Percentiles rank a stretch among this genome's conserved stretches.
Evolutionary conservation across 495 filamentous ascomycete genomes (phyloP).

Genomic region (Tuber indicum): DNA sequence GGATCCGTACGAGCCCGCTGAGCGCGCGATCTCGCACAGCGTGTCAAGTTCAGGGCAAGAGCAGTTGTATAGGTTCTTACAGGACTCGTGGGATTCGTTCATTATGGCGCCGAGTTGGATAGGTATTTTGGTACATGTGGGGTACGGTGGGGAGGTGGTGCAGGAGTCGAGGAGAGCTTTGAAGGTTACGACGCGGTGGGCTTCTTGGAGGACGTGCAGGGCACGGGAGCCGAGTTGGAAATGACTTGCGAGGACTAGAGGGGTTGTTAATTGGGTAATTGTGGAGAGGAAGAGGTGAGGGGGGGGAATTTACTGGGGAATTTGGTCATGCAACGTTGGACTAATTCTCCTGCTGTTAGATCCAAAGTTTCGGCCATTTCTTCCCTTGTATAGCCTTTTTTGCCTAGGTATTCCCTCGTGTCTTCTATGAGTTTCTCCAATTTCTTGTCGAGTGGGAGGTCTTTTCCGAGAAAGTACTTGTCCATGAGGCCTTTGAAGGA

Average conservation of each 20-base stretch:
- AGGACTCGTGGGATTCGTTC: conserved; percentile 83
- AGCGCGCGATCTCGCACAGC: conserved; percentile 70
- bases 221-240: conserved; percentile 85
- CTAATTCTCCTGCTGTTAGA: conserved; percentile 62
- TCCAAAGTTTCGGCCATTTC: conserved; percentile 71
- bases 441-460: conserved; percentile 47
- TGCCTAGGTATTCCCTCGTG: conserved; percentile 56
- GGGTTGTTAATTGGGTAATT: neutral
- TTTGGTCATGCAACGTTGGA: conserved; percentile 65
- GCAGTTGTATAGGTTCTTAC: conserved; percentile 79
- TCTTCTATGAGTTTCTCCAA: conserved; percentile 62
- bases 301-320: conserved; percentile 52
- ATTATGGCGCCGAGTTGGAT: conserved; percentile 70
- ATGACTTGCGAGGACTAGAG: conserved; percentile 64
- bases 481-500: conserved; percentile 82
- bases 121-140: conserved; percentile 56
- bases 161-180: conserved; percentile 55
- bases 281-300: neutral
- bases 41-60: conserved; percentile 83
- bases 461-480: conserved; percentile 61
- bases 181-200: conserved; percentile 77
- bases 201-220: conserved; percentile 83
- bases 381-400: conserved; percentile 80
- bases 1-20: conserved; percentile 74
- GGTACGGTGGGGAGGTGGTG: conserved; percentile 42